A percentile compares a stretch with the other conserved stretches of the same genome.
Evolutionary conservation across 257 asterid species (phyloP).

Genomic region (Penstemon eatonii): DNA sequence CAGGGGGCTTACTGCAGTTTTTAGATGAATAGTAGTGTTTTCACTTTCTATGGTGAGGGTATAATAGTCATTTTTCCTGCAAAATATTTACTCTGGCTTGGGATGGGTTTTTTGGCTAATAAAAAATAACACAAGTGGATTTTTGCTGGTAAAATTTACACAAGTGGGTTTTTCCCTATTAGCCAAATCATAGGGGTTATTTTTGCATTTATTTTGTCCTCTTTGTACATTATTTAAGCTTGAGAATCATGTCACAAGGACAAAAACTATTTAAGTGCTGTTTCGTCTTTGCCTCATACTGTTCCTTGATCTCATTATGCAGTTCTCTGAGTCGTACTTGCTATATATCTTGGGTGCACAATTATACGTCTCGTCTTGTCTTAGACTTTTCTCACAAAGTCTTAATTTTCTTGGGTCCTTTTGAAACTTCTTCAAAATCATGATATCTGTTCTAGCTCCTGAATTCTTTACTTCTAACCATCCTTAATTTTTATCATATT

Average conservation of each 20-base stretch:
- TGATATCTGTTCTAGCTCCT: background rate
- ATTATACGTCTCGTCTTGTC: slow-evolving; percentile 4
- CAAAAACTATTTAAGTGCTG: background rate
- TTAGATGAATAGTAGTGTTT: too few relatives aligned
- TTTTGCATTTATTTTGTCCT: slow-evolving; percentile 3
- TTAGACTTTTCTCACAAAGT: background rate
- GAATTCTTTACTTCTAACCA: background rate
- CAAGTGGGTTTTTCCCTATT: too few relatives aligned
- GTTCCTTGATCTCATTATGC: background rate
- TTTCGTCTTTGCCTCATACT: background rate
- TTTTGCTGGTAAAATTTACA: too few relatives aligned
- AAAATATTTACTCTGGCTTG: too few relatives aligned
- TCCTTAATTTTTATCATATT: background rate
- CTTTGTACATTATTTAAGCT: slow-evolving; percentile 19
- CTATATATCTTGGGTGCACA: background rate
- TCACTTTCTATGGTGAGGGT: too few relatives aligned
- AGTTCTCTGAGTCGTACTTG: background rate
- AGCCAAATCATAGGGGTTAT: too few relatives aligned
- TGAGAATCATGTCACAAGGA: slow-evolving; percentile 7
- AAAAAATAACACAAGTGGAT: too few relatives aligned
- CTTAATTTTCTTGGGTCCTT: background rate
- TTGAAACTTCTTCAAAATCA: slow-evolving; percentile 11
- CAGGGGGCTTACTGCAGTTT: too few relatives aligned
- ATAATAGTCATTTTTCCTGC: too few relatives aligned
- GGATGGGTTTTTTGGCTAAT: too few relatives aligned